Conservation (phyloP, 352 stramenopile genomes). For the Phytopythium aichiense region DNA sequence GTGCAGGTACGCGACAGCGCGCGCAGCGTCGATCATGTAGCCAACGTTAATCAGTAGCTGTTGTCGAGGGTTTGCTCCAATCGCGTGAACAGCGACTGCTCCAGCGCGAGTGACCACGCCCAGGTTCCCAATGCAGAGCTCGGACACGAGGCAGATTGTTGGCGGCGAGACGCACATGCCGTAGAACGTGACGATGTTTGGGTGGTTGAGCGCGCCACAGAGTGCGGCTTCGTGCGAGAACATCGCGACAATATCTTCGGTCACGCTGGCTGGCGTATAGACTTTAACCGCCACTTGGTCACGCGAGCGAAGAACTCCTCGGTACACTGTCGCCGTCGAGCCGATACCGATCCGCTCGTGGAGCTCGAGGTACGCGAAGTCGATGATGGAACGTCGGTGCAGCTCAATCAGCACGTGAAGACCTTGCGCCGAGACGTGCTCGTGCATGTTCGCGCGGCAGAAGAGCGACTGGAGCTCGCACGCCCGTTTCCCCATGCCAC, state of each 20-base stretch:
- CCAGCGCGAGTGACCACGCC: slow-evolving; percentile 30
- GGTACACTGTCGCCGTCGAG: slow-evolving; percentile 44
- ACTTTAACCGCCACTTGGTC: slow-evolving; percentile 55
- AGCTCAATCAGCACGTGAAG: slow-evolving; percentile 51
- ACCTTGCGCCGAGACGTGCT: slow-evolving; percentile 34
- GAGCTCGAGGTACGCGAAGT: slow-evolving; percentile 34
- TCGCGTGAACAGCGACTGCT: slow-evolving; percentile 11
- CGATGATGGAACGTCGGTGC: slow-evolving; percentile 38
- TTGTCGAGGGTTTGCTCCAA: slow-evolving; percentile 15
- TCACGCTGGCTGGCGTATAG: slow-evolving; percentile 54
- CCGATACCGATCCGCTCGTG: slow-evolving; percentile 34
- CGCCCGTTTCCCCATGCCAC: slow-evolving; percentile 38
- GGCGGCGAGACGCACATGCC: slow-evolving; percentile 57
- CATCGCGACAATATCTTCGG: slow-evolving; percentile 36
- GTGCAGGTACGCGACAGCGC: slow-evolving; percentile 53
- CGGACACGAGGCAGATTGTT: slow-evolving; percentile 56
- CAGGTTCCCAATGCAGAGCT: slow-evolving; percentile 46
- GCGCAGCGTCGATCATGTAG: slow-evolving; percentile 58
- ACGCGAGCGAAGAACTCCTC: slow-evolving; percentile 34
- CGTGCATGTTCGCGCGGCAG: slow-evolving; percentile 31
- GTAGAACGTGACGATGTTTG: slow-evolving; percentile 56
- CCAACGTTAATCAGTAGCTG: slow-evolving; percentile 49
- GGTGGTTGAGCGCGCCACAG: slow-evolving; percentile 41
- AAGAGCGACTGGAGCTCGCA: slow-evolving; percentile 31
- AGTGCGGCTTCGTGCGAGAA: slow-evolving; percentile 57